Base-by-base conservation (phyloP, 163 green algal species). In the Prototheca wickerhamii region DNA sequence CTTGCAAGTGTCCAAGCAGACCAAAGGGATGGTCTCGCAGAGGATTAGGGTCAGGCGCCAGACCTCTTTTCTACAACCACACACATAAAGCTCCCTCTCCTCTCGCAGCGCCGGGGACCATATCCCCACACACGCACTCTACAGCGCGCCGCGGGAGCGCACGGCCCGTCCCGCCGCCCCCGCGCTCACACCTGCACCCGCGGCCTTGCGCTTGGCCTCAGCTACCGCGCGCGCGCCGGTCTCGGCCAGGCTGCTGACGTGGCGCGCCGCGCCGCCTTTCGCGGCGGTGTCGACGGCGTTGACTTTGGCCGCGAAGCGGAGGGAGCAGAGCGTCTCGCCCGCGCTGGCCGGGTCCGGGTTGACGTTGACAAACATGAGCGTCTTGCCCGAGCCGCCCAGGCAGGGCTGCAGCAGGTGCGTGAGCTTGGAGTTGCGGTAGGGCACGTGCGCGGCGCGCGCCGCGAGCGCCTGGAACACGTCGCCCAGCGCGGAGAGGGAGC, bases 281-380 rank as follows among this genome's bases (percentile, higher is more conserved):
- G 87, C 87, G 23, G 75, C 79, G 31, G 90, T 85, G 67, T 91
- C 82, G 52, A 78, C 87, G 15, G 70, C 52, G 69, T 90, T 90
- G 4, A 89, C 82, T 59, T 86, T 85, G 50, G 73, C 66, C 4
- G 82, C 84, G 73, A 89, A 89, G 26, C 78, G 76, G 55, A 92
- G 72, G 15, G 85, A 88, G 73, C 86, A 91, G 53, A 93, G 68
- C 23, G 73, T 86, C 76, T 93, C 86, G 53, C 71, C 61, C 18
- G 71, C 69, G 52, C 64, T 82, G 31, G 65, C 62, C 0, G 71
- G 55, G 50, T 88, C 77, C 21, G 84, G 83, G 52, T 83, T 86
- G 72, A 93, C 61, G 70, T 93, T 93, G 46, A 93, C 86, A 75
- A 93, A 89, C 86, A 93, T 93, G 29, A 93, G 77, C 20, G 86